Conservation (phyloP, 305 asterid genomes). For the Solanum hybrid region DNA sequence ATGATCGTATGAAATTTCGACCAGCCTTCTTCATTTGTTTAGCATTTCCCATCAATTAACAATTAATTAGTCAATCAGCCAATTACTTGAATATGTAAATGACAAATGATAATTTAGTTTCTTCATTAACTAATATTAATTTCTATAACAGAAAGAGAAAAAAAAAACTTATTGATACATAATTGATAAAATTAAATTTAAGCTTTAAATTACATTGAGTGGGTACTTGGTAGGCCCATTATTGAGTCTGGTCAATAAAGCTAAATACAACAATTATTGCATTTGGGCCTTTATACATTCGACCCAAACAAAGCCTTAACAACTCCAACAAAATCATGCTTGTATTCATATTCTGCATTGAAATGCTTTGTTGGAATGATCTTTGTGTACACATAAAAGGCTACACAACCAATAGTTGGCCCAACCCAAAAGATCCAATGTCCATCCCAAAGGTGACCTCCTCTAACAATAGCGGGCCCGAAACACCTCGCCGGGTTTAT, state of each 20-base stretch:
- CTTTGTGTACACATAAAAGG: slow-evolving; percentile 50
- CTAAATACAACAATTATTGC: background rate
- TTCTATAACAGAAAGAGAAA: background rate
- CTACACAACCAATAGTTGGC: slow-evolving; percentile 42
- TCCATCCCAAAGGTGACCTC: slow-evolving; percentile 67
- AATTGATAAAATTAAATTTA: background rate
- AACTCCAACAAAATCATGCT: slow-evolving; percentile 45
- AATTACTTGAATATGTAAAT: background rate
- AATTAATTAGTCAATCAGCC: background rate
- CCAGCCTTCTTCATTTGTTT: too few species aligned
- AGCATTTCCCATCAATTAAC: background rate
- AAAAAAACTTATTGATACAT: background rate
- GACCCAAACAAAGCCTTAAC: slow-evolving; percentile 21
- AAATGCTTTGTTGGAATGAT: slow-evolving; percentile 58
- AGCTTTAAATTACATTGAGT: background rate
- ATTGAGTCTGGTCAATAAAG: background rate
- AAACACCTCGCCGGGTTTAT: slow-evolving; percentile 70
- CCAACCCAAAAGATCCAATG: slow-evolving; percentile 86
- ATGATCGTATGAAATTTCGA: too few species aligned
- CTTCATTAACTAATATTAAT: background rate
- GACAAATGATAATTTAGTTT: background rate
- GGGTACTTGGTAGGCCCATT: background rate
- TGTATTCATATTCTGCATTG: slow-evolving; percentile 32
- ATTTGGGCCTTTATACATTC: background rate
- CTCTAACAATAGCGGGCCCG: slow-evolving; percentile 60